These are phyloP conservation scores for Obelidium mucronatum DNA, from an alignment of 192 early-diverging fungal genomes.

Conservation along the genomic window DNA sequence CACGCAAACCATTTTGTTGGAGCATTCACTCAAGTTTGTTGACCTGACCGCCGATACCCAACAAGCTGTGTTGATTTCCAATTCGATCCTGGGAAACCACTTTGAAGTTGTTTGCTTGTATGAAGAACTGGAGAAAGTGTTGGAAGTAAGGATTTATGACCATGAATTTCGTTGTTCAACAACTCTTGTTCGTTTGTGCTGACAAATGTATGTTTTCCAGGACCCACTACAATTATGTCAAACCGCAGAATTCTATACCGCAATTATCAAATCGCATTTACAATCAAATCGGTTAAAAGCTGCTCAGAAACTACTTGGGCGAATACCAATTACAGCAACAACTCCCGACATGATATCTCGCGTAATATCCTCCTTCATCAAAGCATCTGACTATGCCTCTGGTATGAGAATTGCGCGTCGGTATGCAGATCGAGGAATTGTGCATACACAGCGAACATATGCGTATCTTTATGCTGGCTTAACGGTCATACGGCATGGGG, in stretches of 20 bases:
- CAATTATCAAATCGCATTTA: conserved; percentile 10
- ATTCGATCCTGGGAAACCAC: conserved; percentile 33
- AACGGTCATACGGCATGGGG: background rate
- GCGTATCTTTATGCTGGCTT: conserved; percentile 6
- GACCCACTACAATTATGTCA: background rate
- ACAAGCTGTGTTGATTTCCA: conserved; percentile 18
- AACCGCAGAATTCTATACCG: conserved; percentile 11
- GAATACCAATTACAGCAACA: background rate
- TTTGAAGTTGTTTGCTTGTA: conserved; percentile 20
- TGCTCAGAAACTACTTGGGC: background rate
- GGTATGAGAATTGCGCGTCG: conserved; percentile 2
- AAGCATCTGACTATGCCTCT: background rate
- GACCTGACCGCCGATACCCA: background rate
- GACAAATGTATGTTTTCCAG: background rate
- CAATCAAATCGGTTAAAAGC: background rate
- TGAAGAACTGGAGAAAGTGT: background rate
- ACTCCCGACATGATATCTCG: conserved; percentile 10
- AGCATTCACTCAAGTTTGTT: background rate
- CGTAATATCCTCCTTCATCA: conserved; percentile 2
- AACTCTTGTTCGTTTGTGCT: background rate
- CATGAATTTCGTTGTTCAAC: background rate
- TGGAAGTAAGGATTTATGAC: background rate
- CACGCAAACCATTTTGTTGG: background rate
- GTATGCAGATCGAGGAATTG: background rate
- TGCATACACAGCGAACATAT: background rate